Base-by-base conservation (phyloP, 1,139 yeast species). In the Yamadazyma buinensis region DNA sequence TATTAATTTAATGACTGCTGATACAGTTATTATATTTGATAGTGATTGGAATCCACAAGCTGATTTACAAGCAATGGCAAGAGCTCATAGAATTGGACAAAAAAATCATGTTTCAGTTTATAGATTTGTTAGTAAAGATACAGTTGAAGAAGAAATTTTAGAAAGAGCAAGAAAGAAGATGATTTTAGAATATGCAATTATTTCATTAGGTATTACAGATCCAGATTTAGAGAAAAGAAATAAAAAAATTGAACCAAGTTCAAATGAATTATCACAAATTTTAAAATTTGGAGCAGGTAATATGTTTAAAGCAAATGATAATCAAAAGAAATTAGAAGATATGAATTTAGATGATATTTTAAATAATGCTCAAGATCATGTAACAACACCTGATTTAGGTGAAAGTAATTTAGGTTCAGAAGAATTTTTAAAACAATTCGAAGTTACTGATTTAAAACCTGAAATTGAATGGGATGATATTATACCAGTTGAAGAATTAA, bases 11-110 rank as follows among this genome's bases (percentile, higher is more conserved):
- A 92, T 90, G 97, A 92, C 98, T 5, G 98, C 99, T 4, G 99
- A 92, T 54, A 92, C 98, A 4, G 99, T 92, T 23, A 86, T 92
- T 48, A 88, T 92, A 29, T 92, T 92, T 61, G 99, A 92, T 62
- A 85, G 96, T 10, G 99, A 92, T 65, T 92, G 99, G 99, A 92
- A 92, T 54, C 97, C 97, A 1, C 97, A 92, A 61, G 97, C 97
- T 1, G 98, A 90, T 72, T 67, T 90, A 48, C 97, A 92, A 62
- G 98, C 98, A 4, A 94, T 94, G 99, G 99, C 98, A 0, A 80
- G 99, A 63, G 99, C 98, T 3, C 99, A 92, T 63, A 81, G 99
- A 69, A 92, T 92, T 54, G 99, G 99, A 12, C 99, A 92, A 59
- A 92, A 92, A 59, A 88, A 86, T 50, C 98, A 92, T 61, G 99